Conservation (phyloP, 2,329 filamentous ascomycete genomes). For the Fusarium mangiferae region DNA sequence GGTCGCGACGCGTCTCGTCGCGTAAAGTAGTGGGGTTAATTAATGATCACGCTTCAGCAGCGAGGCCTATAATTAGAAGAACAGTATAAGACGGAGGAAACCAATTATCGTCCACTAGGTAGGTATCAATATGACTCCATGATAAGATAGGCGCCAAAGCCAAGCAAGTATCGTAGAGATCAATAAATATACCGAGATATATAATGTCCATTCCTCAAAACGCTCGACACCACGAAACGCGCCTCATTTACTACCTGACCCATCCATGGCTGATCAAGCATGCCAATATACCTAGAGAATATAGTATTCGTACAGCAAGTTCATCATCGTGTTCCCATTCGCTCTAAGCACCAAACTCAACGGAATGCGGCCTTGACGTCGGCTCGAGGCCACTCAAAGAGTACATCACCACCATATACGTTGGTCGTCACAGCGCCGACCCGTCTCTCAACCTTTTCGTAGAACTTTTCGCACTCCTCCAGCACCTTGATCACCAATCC, state of each 20-base stretch:
- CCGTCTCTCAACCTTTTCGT: slow-evolving; percentile 69
- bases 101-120: not conserved
- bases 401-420: slow-evolving; percentile 71
- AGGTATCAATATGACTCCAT: not conserved
- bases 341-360: slow-evolving; percentile 25
- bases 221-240: slow-evolving; percentile 15
- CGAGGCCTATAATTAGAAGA: slow-evolving; percentile 10
- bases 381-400: slow-evolving; percentile 73
- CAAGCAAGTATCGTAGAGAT: not conserved
- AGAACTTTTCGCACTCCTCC: slow-evolving; percentile 70
- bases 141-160: not conserved
- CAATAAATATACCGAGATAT: slow-evolving; percentile 26
- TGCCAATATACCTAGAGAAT: slow-evolving; percentile 17
- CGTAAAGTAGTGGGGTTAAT: slow-evolving; percentile 31
- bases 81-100: not conserved
- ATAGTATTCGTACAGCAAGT: slow-evolving; percentile 31
- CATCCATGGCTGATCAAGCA: slow-evolving; percentile 17
- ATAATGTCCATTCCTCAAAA: slow-evolving; percentile 11
- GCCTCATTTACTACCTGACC: slow-evolving; percentile 20
- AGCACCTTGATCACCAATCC: slow-evolving; percentile 68
- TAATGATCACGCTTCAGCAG: not conserved
- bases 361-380: slow-evolving; percentile 71
- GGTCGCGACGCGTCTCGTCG: slow-evolving; percentile 38
- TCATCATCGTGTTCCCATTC: slow-evolving; percentile 32
- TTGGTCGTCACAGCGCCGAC: slow-evolving; percentile 69